Conservation (phyloP, 2,329 filamentous ascomycete species). For the Fusarium neocosmosporiellum region DNA sequence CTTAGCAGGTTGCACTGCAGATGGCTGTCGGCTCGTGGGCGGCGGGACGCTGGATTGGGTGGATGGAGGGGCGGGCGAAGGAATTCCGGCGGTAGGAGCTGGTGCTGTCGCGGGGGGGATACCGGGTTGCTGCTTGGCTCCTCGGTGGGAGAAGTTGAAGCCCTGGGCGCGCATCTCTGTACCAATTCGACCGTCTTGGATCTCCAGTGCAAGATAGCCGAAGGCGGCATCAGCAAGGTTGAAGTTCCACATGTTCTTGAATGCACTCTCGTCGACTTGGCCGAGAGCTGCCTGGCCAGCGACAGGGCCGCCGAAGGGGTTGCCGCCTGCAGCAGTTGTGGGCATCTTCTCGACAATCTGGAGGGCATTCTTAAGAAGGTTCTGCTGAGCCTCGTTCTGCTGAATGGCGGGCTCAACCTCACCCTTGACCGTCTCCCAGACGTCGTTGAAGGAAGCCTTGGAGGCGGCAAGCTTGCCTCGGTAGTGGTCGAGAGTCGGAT, state of each 20-base stretch:
- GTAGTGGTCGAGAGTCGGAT: constrained; percentile 97
- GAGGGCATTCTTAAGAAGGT: constrained; percentile 88
- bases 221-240: constrained; percentile 98
- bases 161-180: constrained; percentile 99
- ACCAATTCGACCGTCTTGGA: constrained; percentile 94
- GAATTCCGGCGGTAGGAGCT: constrained; percentile 42
- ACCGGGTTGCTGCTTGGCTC: constrained; percentile 76
- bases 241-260: constrained; percentile 99
- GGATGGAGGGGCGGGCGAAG: constrained; percentile 52
- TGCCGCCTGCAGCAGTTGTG: constrained; percentile 90
- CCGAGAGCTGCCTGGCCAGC: constrained; percentile 79
- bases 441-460: constrained; percentile 98
- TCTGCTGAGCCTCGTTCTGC: constrained; percentile 94
- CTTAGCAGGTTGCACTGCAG: constrained; percentile 56
- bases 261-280: constrained; percentile 96
- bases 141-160: constrained; percentile 98
- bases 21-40: constrained; percentile 51
- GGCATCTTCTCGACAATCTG: constrained; percentile 99
- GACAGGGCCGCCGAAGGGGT: constrained; percentile 91
- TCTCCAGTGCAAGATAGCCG: constrained; percentile 93
- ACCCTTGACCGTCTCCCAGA: constrained; percentile 97
- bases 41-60: constrained; percentile 50
- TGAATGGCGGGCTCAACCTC: constrained; percentile 96
- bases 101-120: constrained; percentile 50
- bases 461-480: constrained; percentile 97